These are phyloP conservation scores for Xerocomellus intermedius DNA, from an alignment of 768 basidiomycete species.

Conservation along the genomic window DNA sequence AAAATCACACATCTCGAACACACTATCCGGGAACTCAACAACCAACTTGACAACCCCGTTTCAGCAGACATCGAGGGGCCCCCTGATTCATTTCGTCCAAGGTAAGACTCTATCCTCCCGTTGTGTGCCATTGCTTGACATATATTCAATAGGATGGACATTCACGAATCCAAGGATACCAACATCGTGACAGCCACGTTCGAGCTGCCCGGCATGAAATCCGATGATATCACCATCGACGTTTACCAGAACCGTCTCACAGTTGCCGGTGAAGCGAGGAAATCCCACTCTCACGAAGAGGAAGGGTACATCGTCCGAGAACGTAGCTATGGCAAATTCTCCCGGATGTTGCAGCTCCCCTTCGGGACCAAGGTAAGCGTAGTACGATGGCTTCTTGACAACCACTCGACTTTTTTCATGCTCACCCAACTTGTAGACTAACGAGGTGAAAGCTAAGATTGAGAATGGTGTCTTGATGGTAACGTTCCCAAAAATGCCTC, in stretches of 20 bases:
- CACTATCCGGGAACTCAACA: no score
- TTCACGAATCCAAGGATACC: conserved; percentile 40
- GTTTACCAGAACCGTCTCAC: conserved; percentile 44
- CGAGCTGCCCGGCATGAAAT: conserved; percentile 52
- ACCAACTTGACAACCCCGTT: background rate
- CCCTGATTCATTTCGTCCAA: background rate
- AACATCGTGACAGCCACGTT: conserved; percentile 37
- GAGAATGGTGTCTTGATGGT: conserved; percentile 45
- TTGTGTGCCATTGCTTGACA: no score
- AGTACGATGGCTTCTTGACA: background rate
- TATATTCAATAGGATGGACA: conserved; percentile 37
- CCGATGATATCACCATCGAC: conserved; percentile 48
- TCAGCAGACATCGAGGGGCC: background rate
- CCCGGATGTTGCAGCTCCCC: conserved; percentile 43
- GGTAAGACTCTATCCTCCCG: background rate
- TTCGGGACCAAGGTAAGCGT: conserved; percentile 40
- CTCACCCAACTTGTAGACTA: conserved; percentile 26
- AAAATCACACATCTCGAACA: no score
- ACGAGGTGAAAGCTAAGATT: conserved; percentile 46
- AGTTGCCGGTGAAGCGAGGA: conserved; percentile 43
- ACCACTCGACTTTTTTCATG: background rate
- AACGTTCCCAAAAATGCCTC: conserved; percentile 41
- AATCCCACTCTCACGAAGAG: conserved; percentile 36
- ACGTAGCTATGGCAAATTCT: conserved; percentile 43
- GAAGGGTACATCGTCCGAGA: conserved; percentile 40